Evolutionary conservation across 2,329 filamentous ascomycete species (phyloP), one percentile per base, ranked within the genome.

Genomic region (Dactylellina drechsleri): DNA sequence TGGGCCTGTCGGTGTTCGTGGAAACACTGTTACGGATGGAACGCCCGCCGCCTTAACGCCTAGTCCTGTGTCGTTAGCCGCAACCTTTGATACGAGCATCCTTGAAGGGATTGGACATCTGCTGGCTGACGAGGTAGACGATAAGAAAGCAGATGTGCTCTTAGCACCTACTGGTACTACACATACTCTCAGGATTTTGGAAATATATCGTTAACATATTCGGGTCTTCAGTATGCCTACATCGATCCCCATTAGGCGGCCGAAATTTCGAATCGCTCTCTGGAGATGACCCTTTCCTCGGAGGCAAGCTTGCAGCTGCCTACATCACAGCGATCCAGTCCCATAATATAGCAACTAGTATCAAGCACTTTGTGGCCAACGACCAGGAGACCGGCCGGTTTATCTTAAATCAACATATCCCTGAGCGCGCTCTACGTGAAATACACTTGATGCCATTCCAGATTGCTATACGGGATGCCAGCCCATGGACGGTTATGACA

Each of bases 191-290:
- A 23, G 23, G 23, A 23, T 23, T 23, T 23, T 23, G 23, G 23
- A 23, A 23, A 23, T 23, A 23, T 23, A 23, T 2, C 23, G 23
- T 23, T 23, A 23, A 23, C 23, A 23, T 23, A 2, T 23, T 23
- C 23, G 23, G 23, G 23, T 23, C 4, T 23, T 23, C 87, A 20
- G 87, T 89, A 79, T 88, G 83, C 86, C 90, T 92, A 84, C 92
- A 95, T 79, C 87, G 92, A 13, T 91, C 91, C 59, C 92, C 92
- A 0, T 85, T 95, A 0, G 92, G 92, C 16, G 92, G 92, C 18
- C 86, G 92, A 74, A 93, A 93, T 77, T 96, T 95, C 78, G 92
- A 96, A 82, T 93, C 91, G 0, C 95, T 93, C 79, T 87, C 88
- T 23, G 23, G 23, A 36, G 91, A 92, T 80, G 91, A 92, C 77